phyloP scores from a whole-genome alignment of 2,329 filamentous ascomycete genomes.

The Fusarium keratoplasticum region DNA sequence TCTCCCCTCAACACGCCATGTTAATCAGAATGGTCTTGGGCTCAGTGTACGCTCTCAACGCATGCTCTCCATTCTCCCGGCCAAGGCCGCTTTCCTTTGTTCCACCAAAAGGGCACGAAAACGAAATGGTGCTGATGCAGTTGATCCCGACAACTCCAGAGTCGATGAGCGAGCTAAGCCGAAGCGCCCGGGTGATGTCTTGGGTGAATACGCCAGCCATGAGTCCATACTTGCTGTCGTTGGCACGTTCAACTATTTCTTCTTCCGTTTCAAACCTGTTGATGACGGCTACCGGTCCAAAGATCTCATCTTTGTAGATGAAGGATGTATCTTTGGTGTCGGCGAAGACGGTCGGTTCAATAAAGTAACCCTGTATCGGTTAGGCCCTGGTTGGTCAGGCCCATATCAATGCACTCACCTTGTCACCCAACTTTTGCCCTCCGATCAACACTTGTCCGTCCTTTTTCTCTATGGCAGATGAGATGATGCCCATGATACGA shows the following conservation, averaged over 20 bases:
- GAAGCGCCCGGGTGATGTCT: conserved; percentile 72
- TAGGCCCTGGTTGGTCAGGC: background rate
- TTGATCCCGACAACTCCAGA: conserved; percentile 80
- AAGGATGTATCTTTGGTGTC: conserved; percentile 54
- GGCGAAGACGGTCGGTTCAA: conserved; percentile 61
- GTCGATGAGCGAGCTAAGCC: conserved; percentile 66
- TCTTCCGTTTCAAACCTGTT: conserved; percentile 67
- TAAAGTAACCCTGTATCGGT: conserved; percentile 51
- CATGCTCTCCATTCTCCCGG: conserved; percentile 60
- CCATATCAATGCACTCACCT: conserved; percentile 36
- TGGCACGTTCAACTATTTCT: conserved; percentile 65
- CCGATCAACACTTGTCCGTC: background rate
- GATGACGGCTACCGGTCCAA: conserved; percentile 67
- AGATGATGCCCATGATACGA: background rate
- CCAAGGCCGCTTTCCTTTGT: conserved; percentile 62
- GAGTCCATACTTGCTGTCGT: conserved; percentile 61
- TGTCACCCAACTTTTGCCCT: conserved; percentile 42
- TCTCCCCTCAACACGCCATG: conserved; percentile 27
- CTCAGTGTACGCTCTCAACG: conserved; percentile 60
- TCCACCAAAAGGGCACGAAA: conserved; percentile 61
- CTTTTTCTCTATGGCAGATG: background rate
- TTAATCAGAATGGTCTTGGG: conserved; percentile 64
- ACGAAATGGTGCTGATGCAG: conserved; percentile 52
- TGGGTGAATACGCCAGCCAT: conserved; percentile 68
- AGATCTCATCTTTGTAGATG: conserved; percentile 65